phyloP scores from a whole-genome alignment of 2,329 filamentous ascomycete species.

The Aureobasidium sp. region DNA sequence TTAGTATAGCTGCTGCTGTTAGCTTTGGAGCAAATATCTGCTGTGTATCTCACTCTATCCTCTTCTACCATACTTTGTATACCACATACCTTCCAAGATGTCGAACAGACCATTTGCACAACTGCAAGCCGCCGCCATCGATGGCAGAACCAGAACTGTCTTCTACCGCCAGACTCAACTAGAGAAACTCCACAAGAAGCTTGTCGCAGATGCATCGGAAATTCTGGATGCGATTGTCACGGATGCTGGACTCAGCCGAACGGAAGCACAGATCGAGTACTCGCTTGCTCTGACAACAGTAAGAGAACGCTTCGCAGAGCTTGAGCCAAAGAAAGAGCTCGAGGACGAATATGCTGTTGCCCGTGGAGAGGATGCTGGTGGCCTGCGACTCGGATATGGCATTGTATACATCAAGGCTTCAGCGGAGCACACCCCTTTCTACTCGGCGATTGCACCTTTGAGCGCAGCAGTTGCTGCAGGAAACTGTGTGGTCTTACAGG shows the following conservation, averaged over 20 bases:
- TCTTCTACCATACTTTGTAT: background rate
- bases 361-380: slow-evolving; percentile 30
- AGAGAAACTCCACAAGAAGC: slow-evolving; percentile 32
- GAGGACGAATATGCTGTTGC: slow-evolving; percentile 36
- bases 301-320: slow-evolving; percentile 30
- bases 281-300: slow-evolving; percentile 33
- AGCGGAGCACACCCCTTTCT: slow-evolving; percentile 39
- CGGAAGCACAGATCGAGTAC: slow-evolving; percentile 36
- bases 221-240: slow-evolving; percentile 34
- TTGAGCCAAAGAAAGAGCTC: slow-evolving; percentile 32
- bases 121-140: slow-evolving; percentile 35
- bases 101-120: slow-evolving; percentile 22
- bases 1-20: slow-evolving; percentile 1
- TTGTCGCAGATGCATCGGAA: slow-evolving; percentile 28
- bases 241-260: slow-evolving; percentile 28
- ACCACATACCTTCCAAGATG: slow-evolving; percentile 1
- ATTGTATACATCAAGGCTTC: slow-evolving; percentile 42
- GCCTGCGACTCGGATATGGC: slow-evolving; percentile 29
- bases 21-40: background rate
- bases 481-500: slow-evolving; percentile 43
- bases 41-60: background rate
- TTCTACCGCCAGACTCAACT: slow-evolving; percentile 40
- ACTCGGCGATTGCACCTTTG: slow-evolving; percentile 36
- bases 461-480: slow-evolving; percentile 42
- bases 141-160: slow-evolving; percentile 38